Evolutionary conservation across 2,329 filamentous ascomycete species (phyloP).

Genomic region (Stagonosporopsis cucurbitacearum): DNA sequence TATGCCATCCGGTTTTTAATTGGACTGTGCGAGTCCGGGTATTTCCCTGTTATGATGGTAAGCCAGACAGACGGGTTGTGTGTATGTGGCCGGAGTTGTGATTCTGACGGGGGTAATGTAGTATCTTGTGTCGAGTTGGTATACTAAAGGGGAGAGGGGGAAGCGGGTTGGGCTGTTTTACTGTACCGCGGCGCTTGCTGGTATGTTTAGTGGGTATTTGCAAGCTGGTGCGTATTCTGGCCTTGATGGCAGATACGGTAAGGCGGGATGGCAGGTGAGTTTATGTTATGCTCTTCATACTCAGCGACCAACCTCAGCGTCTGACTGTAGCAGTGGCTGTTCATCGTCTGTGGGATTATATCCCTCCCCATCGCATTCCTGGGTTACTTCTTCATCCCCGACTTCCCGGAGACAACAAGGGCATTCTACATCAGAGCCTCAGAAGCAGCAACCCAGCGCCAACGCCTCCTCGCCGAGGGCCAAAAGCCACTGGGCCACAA

Average conservation of each 20-base stretch:
- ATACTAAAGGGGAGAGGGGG: slow-evolving; percentile 47
- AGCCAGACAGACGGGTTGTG: no score
- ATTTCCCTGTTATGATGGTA: slow-evolving; percentile 41
- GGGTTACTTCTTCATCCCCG: slow-evolving; percentile 48
- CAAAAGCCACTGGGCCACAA: slow-evolving; percentile 50
- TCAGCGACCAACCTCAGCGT: background rate
- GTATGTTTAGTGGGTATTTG: slow-evolving; percentile 46
- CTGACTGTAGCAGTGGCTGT: slow-evolving; percentile 29
- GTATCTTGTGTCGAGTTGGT: slow-evolving; percentile 52
- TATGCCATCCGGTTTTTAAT: slow-evolving; percentile 47
- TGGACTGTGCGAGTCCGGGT: slow-evolving; percentile 34
- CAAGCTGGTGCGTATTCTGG: slow-evolving; percentile 44
- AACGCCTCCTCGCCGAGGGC: slow-evolving; percentile 31
- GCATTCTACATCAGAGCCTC: slow-evolving; percentile 48
- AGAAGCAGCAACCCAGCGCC: slow-evolving; percentile 31
- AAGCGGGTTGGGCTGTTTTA: slow-evolving; percentile 44
- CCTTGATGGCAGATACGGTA: slow-evolving; percentile 34
- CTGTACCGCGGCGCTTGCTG: slow-evolving; percentile 39
- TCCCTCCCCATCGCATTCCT: slow-evolving; percentile 53
- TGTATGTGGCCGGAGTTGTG: no score
- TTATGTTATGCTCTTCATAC: no score
- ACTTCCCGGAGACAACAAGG: slow-evolving; percentile 35
- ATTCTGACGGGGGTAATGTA: slow-evolving; percentile 4
- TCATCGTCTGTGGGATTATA: slow-evolving; percentile 46
- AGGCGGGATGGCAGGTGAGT: slow-evolving; percentile 32